A percentile compares a stretch with the other conserved stretches of the same genome.
Conservation (phyloP, 805 yeast genomes). For the Kuraishia piskuri region DNA sequence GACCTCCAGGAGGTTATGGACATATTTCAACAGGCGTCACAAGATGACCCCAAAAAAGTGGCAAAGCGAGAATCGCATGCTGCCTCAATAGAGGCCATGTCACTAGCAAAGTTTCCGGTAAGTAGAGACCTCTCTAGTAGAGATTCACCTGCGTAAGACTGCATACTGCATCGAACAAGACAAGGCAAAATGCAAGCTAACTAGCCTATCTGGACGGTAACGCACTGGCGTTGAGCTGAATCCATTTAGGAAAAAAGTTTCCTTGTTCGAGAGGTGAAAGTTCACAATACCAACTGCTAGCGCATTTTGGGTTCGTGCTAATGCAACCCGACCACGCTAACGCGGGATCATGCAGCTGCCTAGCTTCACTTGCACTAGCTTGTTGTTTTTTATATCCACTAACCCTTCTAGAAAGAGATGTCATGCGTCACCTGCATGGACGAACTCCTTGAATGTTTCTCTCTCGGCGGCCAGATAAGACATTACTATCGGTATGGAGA, state of each 20-base stretch:
- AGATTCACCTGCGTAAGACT: not conserved
- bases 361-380: too few species aligned
- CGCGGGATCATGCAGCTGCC: not conserved
- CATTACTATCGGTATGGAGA: slow-evolving; percentile 80
- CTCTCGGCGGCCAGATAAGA: slow-evolving; percentile 84
- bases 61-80: slow-evolving; percentile 18
- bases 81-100: slow-evolving; percentile 16
- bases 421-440: slow-evolving; percentile 79
- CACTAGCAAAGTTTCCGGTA: slow-evolving; percentile 22
- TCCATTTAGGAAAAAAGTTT: too few species aligned
- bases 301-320: not conserved
- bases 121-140: too few species aligned
- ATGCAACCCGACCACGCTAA: not conserved
- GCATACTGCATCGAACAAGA: too few species aligned
- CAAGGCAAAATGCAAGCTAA: too few species aligned
- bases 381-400: too few species aligned
- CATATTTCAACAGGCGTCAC: not conserved
- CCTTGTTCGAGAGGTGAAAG: too few species aligned
- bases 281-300: too few species aligned
- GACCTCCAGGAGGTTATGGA: not conserved
- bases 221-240: not conserved
- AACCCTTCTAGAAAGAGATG: slow-evolving; percentile 29
- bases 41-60: not conserved
- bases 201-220: not conserved
- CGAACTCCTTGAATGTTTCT: slow-evolving; percentile 77